Base-by-base conservation (phyloP, 768 basidiomycete genomes). In the Chalciporus piperatus region DNA sequence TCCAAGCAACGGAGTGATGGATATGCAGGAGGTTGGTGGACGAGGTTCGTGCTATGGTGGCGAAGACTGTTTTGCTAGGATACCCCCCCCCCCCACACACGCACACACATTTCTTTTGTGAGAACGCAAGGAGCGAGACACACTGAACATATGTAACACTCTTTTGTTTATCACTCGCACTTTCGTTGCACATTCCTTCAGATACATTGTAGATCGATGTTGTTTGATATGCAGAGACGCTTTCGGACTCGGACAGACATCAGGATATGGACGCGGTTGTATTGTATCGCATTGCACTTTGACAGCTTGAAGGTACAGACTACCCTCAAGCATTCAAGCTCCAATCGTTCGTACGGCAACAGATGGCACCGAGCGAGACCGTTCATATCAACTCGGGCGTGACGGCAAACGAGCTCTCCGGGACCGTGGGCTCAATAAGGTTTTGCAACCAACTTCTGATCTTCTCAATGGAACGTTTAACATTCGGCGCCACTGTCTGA, bases 1-100 rank as follows among this genome's bases (percentile, higher is more conserved):
- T 63, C 75, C 19, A 81, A 78, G 59, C 63, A 69, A 40, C 83
- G 92, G 33, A 69, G 71, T 35, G 75, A 77, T 25, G 85, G 82
- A 11, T 92, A 84, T 83, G 74, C 81, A 62, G 90, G 92, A 19
- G 75, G 81, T 40, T 88, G 84, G 81, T 93, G 89, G 89, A 81
- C 81, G 40, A 76, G 86, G 56, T 83, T 94, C 63, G 71, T 81
- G 59, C 68, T 83, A 41, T 94, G 92, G 92, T 89, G 84, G 80
- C 81, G 80, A 66, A 80, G 78, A 68, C 57, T 86, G 43, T 92
- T 92, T 71, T 89, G 88, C 70, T 91, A 78, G 70, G 55, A 60
- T 69, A 63, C 56, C 54, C 58, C 40, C 39, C 38, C 23, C 28
- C 25, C 40, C 13, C 55, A 12, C 9, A 7, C 28, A 37, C 5